Base-by-base conservation (phyloP, 2,329 filamentous ascomycete genomes). In the Ceratocystis cacaofunesta region DNA sequence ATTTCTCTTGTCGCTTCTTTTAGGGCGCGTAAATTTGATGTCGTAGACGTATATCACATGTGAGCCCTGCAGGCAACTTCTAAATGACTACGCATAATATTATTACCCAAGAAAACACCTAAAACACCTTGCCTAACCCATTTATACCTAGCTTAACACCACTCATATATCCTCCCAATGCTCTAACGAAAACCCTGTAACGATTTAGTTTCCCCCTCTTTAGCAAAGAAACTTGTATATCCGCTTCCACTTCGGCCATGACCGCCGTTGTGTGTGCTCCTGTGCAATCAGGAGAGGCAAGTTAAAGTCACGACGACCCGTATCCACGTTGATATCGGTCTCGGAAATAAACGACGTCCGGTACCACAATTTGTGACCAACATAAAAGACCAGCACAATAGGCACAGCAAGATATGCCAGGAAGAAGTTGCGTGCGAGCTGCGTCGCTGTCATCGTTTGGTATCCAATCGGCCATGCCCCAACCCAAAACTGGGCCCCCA, bases 401-500 rank as follows among this genome's bases (percentile, higher is more conserved):
- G 88, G 88, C 1, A 83, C 83, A 3, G 86, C 86, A 68, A 90
- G 79, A 73, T 87, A 90, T 68, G 82, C 80, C 67, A 86, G 76
- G 75, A 95, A 95, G 75, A 92, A 95, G 69, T 79, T 84, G 68
- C 83, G 74, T 0, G 82, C 82, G 50, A 85, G 77, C 6, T 78
- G 73, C 1, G 71, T 55, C 3, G 76, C 68, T 0, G 77, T 77
- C 73, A 78, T 77, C 0, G 75, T 64, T 3, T 71, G 70, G 71
- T 82, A 86, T 28, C 78, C 82, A 61, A 92, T 80, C 3, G 92
- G 91, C 72, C 85, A 91, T 3, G 89, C 85, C 32, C 88, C 90
- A 62, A 88, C 86, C 89, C 90, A 96, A 77, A 95, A 92, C 73
- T 96, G 91, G 1, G 89, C 89, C 58, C 88, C 73, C 32, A 96